Evolutionary conservation across 2,329 filamentous ascomycete species (phyloP), one percentile per base, ranked within the genome.

Genomic region (Rhynchosporium secalis): DNA sequence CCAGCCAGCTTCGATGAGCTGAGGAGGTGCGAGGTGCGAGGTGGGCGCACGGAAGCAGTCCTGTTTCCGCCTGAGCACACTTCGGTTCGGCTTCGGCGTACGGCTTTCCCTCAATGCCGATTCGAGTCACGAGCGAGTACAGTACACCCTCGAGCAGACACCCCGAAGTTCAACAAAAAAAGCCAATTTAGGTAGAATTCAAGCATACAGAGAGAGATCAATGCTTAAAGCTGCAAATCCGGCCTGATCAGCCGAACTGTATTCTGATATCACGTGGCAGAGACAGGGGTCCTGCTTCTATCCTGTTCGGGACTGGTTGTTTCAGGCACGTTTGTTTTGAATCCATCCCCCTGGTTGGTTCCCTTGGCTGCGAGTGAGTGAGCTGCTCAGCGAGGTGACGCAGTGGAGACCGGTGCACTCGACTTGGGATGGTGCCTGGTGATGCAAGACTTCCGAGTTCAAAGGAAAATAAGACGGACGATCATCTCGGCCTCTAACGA

Each of bases 191-290:
- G 46, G 15, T 15, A 52, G n/a, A 6, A 46, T 40, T 9, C 46
- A 46, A 26, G 38, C 47, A 51, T 13, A 29, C 36, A 29, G 15
- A 31, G n/a, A 29, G 15, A 31, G n/a, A 40, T 7, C 31, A 58
- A 28, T 10, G 38, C 40, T 29, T 15, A 58, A 58, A 51, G 41
- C 33, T 8, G 31, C n/a, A 5, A 13, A 15, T 49, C 49, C 15
- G 5, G 20, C 51, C 7, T 26, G 8, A 40, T 28, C 38, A 40
- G 46, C 46, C 29, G 45, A 26, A 29, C 41, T 20, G 15, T 9
- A 15, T 58, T 58, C 31, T 51, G 56, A 58, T 58, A 58, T 58
- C 56, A 58, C 56, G 56, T 58, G 56, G 36, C 28, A 40, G 51
- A 52, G 38, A 52, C 36, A 36, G 20, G 33, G 49, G 15, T 4